Evolutionary conservation across 768 basidiomycete species (phyloP).

Genomic region (Dacryopinax primogenitus): DNA sequence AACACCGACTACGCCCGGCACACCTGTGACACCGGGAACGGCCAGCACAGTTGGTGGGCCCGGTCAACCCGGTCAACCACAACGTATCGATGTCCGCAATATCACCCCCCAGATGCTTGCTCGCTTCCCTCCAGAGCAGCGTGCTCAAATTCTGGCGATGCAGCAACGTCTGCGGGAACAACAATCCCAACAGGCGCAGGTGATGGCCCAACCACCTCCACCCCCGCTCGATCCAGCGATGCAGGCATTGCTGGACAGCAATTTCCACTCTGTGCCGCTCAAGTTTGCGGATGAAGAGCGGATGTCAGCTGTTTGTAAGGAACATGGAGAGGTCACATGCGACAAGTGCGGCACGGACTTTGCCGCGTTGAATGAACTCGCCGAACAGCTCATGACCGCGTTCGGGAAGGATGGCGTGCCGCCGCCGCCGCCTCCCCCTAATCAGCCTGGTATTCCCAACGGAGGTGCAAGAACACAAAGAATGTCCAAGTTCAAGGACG

Average conservation of each 20-base stretch:
- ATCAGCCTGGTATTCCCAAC: conserved; percentile 51
- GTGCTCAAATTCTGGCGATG: not conserved
- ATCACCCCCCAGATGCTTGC: not conserved
- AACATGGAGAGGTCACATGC: conserved; percentile 64
- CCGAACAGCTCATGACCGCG: conserved; percentile 53
- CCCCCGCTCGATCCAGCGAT: conserved; percentile 55
- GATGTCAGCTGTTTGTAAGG: conserved; percentile 45
- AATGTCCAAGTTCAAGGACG: conserved; percentile 73
- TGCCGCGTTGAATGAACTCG: conserved; percentile 58
- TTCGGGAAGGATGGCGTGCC: conserved; percentile 55
- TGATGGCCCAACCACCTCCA: conserved; percentile 33
- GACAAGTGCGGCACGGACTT: conserved; percentile 62
- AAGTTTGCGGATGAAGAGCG: conserved; percentile 39
- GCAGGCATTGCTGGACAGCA: conserved; percentile 65
- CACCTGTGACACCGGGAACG: not conserved
- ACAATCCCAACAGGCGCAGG: conserved; percentile 14
- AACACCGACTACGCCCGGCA: not conserved
- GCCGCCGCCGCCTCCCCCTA: conserved; percentile 49
- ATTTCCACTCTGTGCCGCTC: conserved; percentile 48
- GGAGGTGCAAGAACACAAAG: conserved; percentile 40
- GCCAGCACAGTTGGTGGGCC: not conserved
- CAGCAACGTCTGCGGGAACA: conserved; percentile 15
- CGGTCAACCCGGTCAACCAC: not conserved
- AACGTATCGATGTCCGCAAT: conserved; percentile 3
- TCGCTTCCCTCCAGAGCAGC: not conserved